These are phyloP conservation scores for Paraphysoderma sedebokerense DNA, from an alignment of 371 early-diverging fungal species.

Conservation along the genomic window DNA sequence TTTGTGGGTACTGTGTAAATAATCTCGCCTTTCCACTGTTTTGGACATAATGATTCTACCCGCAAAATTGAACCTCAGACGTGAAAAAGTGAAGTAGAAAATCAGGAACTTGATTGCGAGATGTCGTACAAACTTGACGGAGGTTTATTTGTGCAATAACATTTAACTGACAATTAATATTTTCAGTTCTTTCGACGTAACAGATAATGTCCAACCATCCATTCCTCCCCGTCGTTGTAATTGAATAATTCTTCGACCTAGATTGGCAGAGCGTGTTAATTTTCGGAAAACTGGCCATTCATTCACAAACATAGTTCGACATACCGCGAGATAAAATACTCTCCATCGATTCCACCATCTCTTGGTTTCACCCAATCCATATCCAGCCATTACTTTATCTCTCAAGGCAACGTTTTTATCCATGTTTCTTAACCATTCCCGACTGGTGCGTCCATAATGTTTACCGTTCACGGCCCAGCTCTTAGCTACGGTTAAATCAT, in stretches of 20 bases:
- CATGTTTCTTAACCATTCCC: constrained; percentile 23
- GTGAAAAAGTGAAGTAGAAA: too few species aligned
- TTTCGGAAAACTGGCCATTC: too few species aligned
- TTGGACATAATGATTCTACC: too few species aligned
- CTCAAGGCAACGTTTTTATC: constrained; percentile 7
- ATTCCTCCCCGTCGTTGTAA: constrained; percentile 29
- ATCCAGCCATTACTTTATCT: constrained; percentile 8
- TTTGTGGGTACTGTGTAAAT: too few species aligned
- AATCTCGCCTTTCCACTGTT: too few species aligned
- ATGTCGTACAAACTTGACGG: too few species aligned
- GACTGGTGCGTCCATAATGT: constrained; percentile 27
- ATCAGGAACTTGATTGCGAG: too few species aligned
- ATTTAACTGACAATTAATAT: neutral
- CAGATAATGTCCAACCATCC: constrained; percentile 34
- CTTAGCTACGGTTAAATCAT: constrained; percentile 19
- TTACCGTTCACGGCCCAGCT: constrained; percentile 34
- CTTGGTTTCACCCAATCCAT: constrained; percentile 15
- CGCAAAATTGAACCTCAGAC: too few species aligned
- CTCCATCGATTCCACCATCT: constrained; percentile 37
- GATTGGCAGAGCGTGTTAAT: too few species aligned
- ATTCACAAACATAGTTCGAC: too few species aligned
- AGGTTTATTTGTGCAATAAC: too few species aligned
- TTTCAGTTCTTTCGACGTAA: constrained; percentile 6
- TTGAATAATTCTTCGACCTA: constrained; percentile 30
- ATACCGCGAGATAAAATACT: constrained; percentile 30